A percentile compares a stretch with the other conserved stretches of the same genome.
phyloP scores from a whole-genome alignment of 176 grass and related monocot species.

The Thinopyrum elongatum region DNA sequence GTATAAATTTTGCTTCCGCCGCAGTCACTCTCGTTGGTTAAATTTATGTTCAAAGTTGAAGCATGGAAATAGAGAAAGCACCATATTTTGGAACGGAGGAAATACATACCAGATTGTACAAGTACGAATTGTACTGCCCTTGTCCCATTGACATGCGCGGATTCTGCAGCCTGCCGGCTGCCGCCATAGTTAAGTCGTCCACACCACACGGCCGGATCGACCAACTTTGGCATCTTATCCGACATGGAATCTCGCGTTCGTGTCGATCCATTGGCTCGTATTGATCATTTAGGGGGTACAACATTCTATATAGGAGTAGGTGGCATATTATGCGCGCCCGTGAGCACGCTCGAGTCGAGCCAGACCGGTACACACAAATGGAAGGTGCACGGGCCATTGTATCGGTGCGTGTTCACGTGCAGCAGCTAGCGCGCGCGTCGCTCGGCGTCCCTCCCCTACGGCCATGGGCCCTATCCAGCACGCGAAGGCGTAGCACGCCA shows the following conservation, averaged over 20 bases:
- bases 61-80: too few relatives aligned
- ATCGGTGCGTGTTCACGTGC: constrained; percentile 24
- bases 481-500: not conserved
- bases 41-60: too few relatives aligned
- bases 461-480: not conserved
- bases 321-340: not conserved
- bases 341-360: not conserved
- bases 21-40: too few relatives aligned
- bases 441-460: too few relatives aligned
- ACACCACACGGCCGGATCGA: not conserved
- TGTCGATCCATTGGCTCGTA: not conserved
- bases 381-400: not conserved
- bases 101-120: too few relatives aligned
- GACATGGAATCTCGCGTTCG: not conserved
- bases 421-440: not conserved
- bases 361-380: not conserved
- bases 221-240: constrained; percentile 2
- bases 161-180: not conserved
- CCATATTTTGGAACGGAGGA: too few relatives aligned
- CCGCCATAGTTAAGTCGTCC: not conserved
- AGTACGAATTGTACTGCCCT: not conserved
- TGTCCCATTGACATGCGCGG: not conserved
- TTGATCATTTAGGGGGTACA: not conserved
- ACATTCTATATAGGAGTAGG: not conserved
- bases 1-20: too few relatives aligned